Percentiles rank a stretch among this genome's conserved stretches.
phyloP scores from a whole-genome alignment of 345 rosid species.

The Laguncularia racemosa region DNA sequence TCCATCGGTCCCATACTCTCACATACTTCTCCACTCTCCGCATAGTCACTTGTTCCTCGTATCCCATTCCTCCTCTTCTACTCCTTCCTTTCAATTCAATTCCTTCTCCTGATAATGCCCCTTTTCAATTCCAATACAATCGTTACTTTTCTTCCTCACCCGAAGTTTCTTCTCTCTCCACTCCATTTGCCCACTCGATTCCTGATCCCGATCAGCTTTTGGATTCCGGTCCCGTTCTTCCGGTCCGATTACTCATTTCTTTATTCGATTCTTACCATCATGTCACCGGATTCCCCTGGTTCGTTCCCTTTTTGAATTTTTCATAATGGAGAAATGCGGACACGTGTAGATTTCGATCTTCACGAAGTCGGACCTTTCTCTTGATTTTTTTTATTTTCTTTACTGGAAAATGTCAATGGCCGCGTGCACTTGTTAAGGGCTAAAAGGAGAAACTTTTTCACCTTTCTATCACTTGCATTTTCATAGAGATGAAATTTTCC shows the following conservation, averaged over 20 bases:
- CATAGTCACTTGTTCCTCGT: neutral
- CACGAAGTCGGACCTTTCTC: too few species aligned
- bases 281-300: conserved; percentile 85
- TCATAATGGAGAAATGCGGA: neutral
- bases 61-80: neutral
- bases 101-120: neutral
- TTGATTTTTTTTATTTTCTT: too few species aligned
- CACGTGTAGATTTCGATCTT: too few species aligned
- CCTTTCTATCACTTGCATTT: too few species aligned
- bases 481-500: too few species aligned
- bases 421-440: too few species aligned
- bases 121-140: neutral
- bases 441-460: too few species aligned
- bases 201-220: too few species aligned
- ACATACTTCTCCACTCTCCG: conserved; percentile 11
- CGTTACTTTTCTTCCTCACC: neutral
- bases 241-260: conserved; percentile 40
- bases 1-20: conserved; percentile 26
- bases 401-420: too few species aligned
- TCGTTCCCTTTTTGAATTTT: neutral
- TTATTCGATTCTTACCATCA: conserved; percentile 69
- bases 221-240: conserved; percentile 32
- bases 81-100: neutral
- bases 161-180: neutral
- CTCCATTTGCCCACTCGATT: neutral